Base-by-base conservation (phyloP, 306 rosid genomes). In the Notholithocarpus densiflorus region DNA sequence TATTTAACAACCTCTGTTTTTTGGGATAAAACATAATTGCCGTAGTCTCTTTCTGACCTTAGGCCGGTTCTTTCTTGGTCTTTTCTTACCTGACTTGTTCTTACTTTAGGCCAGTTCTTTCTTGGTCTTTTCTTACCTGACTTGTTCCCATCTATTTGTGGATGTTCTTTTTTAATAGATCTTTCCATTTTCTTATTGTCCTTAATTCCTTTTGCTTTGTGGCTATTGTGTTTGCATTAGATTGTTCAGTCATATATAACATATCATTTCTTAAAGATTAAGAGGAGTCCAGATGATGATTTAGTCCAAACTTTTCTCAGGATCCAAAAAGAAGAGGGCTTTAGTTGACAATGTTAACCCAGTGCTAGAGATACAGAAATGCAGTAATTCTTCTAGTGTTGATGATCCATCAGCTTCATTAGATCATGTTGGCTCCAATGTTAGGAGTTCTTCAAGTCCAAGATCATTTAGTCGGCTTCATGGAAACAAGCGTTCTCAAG, bases 321-420 rank as follows among this genome's bases (percentile, higher is more conserved):
- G 82, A 26, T 40, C 43, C 20, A 75, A 27, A 32, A 88, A 83
- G 75, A 89, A 81, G 91, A 90, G 93, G 82, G 77, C 82, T 81
- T 80, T 90, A 78, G 74, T 61, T 56, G 86, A 85, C 21, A 21
- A 48, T 72, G 76, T 61, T 51, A 72, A 83, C 75, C 43, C 82
- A 59, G 13, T 82, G 37, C 29, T 27, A 40, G 78, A 77, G 81
- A 82, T 75, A 52, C 86, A 72, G 53, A 86, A 87, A 48, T 27
- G 80, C 29, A 34, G 79, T 79, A 73, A 81, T 40, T 40, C 11
- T 40, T 40, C 45, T 8, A 40, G 45, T 40, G 45, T 40, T 40
- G 45, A 40, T 40, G 45, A 40, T 40, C 45, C 45, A 40, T 40
- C 45, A 40, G 8, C 45, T 8, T 40, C 45, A 40, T 40, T 40